These are phyloP conservation scores for Cenchrus americanus DNA, from an alignment of 176 grass and related monocot species.

Conservation along the genomic window DNA sequence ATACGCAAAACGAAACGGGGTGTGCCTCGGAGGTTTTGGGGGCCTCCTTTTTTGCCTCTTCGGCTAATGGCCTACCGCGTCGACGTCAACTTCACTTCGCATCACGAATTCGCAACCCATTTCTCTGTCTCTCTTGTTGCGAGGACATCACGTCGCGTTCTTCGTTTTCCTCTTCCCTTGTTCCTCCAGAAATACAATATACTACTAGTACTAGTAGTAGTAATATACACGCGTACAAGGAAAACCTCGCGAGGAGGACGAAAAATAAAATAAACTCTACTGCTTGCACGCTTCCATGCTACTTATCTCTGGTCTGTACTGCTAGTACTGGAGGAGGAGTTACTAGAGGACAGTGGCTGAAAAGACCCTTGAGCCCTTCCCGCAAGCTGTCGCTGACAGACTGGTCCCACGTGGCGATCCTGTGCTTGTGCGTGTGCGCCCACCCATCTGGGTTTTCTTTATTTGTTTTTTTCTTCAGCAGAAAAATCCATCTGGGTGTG, in stretches of 20 bases:
- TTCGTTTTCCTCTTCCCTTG: neutral
- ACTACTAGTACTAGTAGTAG: neutral
- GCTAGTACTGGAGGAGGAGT: neutral
- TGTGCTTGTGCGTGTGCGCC: neutral
- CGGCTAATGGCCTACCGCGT: neutral
- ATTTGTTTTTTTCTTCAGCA: neutral
- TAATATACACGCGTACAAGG: neutral
- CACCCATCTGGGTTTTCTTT: neutral
- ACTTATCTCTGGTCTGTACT: neutral
- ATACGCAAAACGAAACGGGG: too few relatives aligned
- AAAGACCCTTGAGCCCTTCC: neutral
- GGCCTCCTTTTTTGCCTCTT: neutral
- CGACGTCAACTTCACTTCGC: neutral
- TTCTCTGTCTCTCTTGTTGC: neutral
- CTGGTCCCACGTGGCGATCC: neutral
- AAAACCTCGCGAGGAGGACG: neutral
- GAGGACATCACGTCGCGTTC: neutral
- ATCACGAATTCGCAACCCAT: neutral
- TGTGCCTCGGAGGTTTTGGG: neutral
- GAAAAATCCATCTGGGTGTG: neutral
- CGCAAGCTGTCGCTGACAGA: neutral
- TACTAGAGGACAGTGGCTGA: neutral
- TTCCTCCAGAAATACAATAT: neutral
- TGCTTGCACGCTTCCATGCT: neutral
- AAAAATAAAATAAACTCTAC: neutral